Percentiles rank a stretch among this genome's conserved stretches.
These are phyloP conservation scores for Trebouxia sp. DNA, from an alignment of 139 green algal genomes.

Conservation along the genomic window DNA sequence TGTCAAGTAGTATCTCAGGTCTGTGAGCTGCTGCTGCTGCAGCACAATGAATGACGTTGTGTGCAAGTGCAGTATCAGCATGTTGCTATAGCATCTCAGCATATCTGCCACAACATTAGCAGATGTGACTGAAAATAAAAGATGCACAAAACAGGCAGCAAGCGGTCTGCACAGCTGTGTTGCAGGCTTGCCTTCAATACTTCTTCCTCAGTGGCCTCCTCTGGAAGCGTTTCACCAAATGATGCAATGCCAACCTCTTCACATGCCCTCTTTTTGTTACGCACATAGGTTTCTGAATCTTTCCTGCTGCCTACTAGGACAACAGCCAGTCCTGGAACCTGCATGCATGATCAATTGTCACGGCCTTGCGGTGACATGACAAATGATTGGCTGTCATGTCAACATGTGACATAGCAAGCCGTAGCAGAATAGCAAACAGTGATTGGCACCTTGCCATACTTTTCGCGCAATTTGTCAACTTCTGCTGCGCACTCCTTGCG, in stretches of 20 bases:
- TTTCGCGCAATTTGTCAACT: constrained; percentile 64
- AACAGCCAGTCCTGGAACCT: constrained; percentile 92
- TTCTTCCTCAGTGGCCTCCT: constrained; percentile 85
- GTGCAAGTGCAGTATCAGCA: background rate
- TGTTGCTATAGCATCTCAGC: constrained; percentile 21
- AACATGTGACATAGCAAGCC: background rate
- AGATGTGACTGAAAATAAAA: constrained; percentile 26
- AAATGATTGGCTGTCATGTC: background rate
- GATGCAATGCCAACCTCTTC: constrained; percentile 90
- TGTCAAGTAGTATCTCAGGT: constrained; percentile 29
- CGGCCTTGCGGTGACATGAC: background rate
- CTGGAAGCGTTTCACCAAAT: constrained; percentile 86
- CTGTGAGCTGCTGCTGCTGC: background rate
- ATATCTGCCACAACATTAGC: constrained; percentile 9
- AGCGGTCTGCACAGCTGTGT: background rate
- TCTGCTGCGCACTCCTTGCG: constrained; percentile 71
- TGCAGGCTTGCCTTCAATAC: constrained; percentile 67
- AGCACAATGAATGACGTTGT: background rate
- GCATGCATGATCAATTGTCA: constrained; percentile 10
- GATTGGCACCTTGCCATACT: constrained; percentile 57
- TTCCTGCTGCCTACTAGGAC: constrained; percentile 94
- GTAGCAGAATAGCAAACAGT: background rate
- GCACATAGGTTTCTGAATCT: constrained; percentile 97
- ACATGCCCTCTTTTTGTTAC: constrained; percentile 94
- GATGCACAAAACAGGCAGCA: background rate